Evolutionary conservation across 768 basidiomycete species (phyloP).

Genomic region (Panellus pusillus): DNA sequence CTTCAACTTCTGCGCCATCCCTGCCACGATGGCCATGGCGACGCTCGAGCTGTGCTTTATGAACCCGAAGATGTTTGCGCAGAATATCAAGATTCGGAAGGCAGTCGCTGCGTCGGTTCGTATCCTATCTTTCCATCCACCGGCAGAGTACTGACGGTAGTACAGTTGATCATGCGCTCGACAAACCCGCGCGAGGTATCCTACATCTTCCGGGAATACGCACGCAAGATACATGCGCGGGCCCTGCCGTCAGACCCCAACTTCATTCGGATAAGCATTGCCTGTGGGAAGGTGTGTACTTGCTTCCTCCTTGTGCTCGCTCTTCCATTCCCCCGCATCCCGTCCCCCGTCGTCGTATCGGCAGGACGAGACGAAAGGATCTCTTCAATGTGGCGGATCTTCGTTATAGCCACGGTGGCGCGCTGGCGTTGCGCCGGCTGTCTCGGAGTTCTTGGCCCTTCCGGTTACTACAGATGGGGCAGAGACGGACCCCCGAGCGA

Average conservation of each 20-base stretch:
- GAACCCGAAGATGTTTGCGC: conserved; percentile 83
- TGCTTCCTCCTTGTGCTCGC: neutral
- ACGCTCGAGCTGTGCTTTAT: conserved; percentile 91
- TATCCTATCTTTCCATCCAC: conserved; percentile 9
- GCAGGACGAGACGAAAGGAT: too few relatives aligned
- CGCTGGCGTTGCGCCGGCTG: too few relatives aligned
- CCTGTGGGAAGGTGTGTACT: conserved; percentile 72
- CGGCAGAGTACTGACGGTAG: neutral
- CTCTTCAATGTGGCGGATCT: too few relatives aligned
- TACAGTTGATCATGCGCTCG: conserved; percentile 88
- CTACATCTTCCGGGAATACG: conserved; percentile 81
- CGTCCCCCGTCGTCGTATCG: too few relatives aligned
- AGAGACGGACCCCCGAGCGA: too few relatives aligned
- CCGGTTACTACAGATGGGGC: too few relatives aligned
- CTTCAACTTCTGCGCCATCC: conserved; percentile 96
- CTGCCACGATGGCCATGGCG: conserved; percentile 93
- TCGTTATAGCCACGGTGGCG: too few relatives aligned
- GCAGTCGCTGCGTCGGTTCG: conserved; percentile 82
- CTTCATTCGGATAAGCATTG: conserved; percentile 78
- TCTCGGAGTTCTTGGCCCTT: too few relatives aligned
- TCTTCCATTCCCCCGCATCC: conserved; percentile 21
- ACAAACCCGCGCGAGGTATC: conserved; percentile 93
- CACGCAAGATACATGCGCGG: conserved; percentile 80
- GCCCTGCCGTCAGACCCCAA: conserved; percentile 81
- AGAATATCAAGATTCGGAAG: conserved; percentile 94